A percentile compares a stretch with the other conserved stretches of the same genome.
These are phyloP conservation scores for Mycena olivaceomarginata DNA, from an alignment of 768 basidiomycete genomes.

Conservation along the genomic window DNA sequence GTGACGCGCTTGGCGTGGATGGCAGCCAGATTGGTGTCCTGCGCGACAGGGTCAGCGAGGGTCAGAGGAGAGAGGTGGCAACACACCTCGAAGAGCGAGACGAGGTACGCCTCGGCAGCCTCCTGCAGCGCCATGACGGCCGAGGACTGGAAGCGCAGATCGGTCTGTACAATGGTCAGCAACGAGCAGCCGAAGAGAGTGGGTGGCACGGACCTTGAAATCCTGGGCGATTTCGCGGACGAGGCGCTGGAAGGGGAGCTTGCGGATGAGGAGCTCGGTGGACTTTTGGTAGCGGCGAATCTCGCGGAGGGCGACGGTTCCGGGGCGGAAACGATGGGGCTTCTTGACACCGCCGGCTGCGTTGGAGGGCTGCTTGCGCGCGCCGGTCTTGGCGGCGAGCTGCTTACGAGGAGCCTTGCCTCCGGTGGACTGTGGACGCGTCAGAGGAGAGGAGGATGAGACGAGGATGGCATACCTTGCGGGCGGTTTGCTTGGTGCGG, in stretches of 20 bases:
- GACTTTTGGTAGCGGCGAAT: conserved; percentile 47
- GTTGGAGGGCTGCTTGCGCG: conserved; percentile 47
- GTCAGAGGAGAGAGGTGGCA: not conserved
- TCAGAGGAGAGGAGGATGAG: not conserved
- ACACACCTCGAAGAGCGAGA: conserved; percentile 80
- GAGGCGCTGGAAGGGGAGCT: conserved; percentile 56
- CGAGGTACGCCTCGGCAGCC: conserved; percentile 87
- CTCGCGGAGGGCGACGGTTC: conserved; percentile 46
- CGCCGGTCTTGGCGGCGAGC: conserved; percentile 30
- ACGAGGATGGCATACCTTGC: conserved; percentile 18
- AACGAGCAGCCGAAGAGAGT: not conserved
- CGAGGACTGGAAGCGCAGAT: conserved; percentile 86
- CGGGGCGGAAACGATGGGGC: conserved; percentile 47
- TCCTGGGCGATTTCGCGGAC: conserved; percentile 79
- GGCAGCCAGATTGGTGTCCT: conserved; percentile 81
- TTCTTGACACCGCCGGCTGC: conserved; percentile 69
- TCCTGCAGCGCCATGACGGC: conserved; percentile 90
- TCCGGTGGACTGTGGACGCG: conserved; percentile 43
- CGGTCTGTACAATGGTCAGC: conserved; percentile 53
- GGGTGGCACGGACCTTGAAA: conserved; percentile 65
- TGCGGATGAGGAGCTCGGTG: conserved; percentile 45
- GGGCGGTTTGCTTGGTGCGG: conserved; percentile 48
- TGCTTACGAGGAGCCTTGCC: conserved; percentile 62
- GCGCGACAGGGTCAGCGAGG: not conserved
- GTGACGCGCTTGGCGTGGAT: conserved; percentile 93